These are phyloP conservation scores for Xylariaceae sp. DNA, from an alignment of 2,329 filamentous ascomycete genomes.

Conservation along the genomic window DNA sequence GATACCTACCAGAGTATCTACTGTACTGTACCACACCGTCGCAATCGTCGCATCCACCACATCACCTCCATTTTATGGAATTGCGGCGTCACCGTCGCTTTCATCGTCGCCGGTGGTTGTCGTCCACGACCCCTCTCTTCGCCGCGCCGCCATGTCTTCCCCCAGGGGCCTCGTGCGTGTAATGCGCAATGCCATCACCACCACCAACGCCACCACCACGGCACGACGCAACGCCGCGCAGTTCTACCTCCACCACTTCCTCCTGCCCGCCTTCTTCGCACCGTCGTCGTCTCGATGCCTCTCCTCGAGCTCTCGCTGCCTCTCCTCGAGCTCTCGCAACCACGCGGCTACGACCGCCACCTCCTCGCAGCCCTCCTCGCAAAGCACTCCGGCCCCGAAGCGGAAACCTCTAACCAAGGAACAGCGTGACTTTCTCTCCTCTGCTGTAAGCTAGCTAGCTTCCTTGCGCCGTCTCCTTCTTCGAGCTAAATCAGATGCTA, in stretches of 20 bases:
- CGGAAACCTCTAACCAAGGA: slow-evolving; percentile 63
- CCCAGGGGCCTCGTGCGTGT: slow-evolving; percentile 19
- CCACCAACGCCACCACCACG: not conserved
- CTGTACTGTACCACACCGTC: too few species aligned
- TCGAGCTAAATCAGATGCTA: slow-evolving; percentile 2
- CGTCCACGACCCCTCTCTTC: not conserved
- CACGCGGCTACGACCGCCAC: slow-evolving; percentile 17
- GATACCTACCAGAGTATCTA: too few species aligned
- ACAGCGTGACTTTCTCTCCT: slow-evolving; percentile 73
- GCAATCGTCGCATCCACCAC: too few species aligned
- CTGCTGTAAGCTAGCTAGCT: slow-evolving; percentile 53
- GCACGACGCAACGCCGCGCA: not conserved
- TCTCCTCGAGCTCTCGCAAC: slow-evolving; percentile 15
- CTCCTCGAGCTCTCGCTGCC: slow-evolving; percentile 13
- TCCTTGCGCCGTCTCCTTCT: not conserved
- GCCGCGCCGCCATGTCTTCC: slow-evolving; percentile 22
- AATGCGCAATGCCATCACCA: slow-evolving; percentile 13
- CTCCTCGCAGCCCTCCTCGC: slow-evolving; percentile 23
- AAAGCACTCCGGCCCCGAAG: slow-evolving; percentile 35
- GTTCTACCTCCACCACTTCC: slow-evolving; percentile 36
- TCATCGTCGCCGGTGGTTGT: not conserved
- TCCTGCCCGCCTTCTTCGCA: slow-evolving; percentile 35
- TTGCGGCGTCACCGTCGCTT: not conserved
- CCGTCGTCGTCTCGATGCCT: not conserved
- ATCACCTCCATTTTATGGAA: too few species aligned